These are phyloP conservation scores for Borovskyia barvae DNA, from an alignment of 208 protist species.

Conservation along the genomic window DNA sequence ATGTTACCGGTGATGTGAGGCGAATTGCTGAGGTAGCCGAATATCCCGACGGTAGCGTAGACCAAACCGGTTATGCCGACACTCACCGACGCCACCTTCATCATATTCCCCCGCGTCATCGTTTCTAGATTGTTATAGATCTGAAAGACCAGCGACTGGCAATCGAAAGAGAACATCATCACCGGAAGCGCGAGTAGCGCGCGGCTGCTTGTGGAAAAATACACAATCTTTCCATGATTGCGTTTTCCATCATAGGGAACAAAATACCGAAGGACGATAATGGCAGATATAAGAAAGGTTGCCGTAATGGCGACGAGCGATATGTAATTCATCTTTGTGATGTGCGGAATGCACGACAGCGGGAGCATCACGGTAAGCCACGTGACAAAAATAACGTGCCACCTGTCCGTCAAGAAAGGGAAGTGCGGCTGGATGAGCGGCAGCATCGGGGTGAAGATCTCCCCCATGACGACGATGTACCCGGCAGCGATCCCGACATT, in stretches of 20 bases:
- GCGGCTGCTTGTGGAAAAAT: constrained; percentile 34
- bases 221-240: constrained; percentile 1
- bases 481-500: constrained; percentile 63
- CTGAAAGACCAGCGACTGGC: constrained; percentile 79
- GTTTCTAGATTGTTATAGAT: constrained; percentile 58
- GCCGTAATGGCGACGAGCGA: constrained; percentile 68
- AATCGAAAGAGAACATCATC: constrained; percentile 87
- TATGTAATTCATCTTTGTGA: constrained; percentile 49
- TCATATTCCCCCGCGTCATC: constrained; percentile 57
- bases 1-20: constrained; percentile 64
- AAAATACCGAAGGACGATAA: constrained; percentile 72
- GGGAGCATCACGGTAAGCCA: constrained; percentile 70
- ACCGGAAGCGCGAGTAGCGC: constrained; percentile 60
- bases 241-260: constrained; percentile 25
- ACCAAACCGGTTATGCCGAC: constrained; percentile 42
- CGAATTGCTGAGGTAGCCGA: constrained; percentile 68
- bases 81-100: constrained; percentile 42
- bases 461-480: constrained; percentile 77
- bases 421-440: constrained; percentile 41
- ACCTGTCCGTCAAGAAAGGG: constrained; percentile 40
- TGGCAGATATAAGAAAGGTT: constrained; percentile 52
- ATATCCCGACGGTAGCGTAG: constrained; percentile 64
- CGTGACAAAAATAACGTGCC: constrained; percentile 45
- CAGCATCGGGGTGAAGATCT: constrained; percentile 65
- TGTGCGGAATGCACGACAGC: constrained; percentile 57